phyloP scores from a whole-genome alignment of 768 basidiomycete genomes.

The Vararia minispora region DNA sequence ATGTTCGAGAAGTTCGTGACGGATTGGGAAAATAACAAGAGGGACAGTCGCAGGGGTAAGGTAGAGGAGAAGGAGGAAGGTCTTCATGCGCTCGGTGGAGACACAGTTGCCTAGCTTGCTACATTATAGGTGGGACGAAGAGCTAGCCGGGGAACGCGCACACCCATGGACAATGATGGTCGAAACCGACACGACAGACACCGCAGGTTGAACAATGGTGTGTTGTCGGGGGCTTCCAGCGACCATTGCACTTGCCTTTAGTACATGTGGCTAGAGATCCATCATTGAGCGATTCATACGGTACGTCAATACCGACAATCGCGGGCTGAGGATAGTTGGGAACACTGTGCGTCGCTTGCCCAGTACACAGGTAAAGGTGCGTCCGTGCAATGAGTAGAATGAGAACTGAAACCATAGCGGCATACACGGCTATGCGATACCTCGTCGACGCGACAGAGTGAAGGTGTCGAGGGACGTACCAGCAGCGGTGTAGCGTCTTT shows the following conservation, averaged over 20 bases:
- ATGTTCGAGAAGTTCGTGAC: conserved; percentile 4
- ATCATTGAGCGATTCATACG: conserved; percentile 13
- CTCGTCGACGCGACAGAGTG: neutral
- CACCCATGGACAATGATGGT: conserved; percentile 18
- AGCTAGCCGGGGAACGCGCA: neutral
- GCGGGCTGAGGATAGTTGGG: conserved; percentile 19
- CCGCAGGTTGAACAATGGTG: conserved; percentile 16
- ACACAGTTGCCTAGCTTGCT: conserved; percentile 15
- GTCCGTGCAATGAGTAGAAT: conserved; percentile 6
- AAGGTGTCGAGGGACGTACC: conserved; percentile 2
- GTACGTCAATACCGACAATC: conserved; percentile 10
- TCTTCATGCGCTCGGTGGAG: conserved; percentile 10
- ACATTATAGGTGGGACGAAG: neutral
- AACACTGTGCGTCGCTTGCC: conserved; percentile 12
- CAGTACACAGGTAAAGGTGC: conserved; percentile 9
- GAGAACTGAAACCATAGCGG: conserved; percentile 1
- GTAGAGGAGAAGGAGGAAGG: conserved; percentile 11
- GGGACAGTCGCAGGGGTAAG: conserved; percentile 11
- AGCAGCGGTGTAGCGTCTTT: conserved; percentile 4
- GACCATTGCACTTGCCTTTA: conserved; percentile 10
- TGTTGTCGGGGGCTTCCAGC: conserved; percentile 15
- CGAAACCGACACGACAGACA: conserved; percentile 16
- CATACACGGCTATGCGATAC: conserved; percentile 4
- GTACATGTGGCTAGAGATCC: conserved; percentile 12
- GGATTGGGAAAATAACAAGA: conserved; percentile 9